Evolutionary conservation across 306 rosid genomes (phyloP).

Genomic region (Calophaca sinica): DNA sequence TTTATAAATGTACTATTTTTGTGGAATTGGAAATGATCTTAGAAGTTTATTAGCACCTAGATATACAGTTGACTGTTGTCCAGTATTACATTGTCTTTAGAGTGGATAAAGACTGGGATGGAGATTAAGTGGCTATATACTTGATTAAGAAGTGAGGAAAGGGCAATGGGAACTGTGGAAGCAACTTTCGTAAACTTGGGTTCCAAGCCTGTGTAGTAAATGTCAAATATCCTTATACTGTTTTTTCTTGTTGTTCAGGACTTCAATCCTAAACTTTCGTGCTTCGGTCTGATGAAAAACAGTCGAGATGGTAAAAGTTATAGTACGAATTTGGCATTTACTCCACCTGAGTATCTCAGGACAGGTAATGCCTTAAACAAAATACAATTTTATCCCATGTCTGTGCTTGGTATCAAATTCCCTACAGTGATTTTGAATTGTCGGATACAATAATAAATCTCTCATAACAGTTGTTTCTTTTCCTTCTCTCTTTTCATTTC

Average conservation of each 20-base stretch:
- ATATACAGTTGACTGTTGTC: constrained; percentile 6
- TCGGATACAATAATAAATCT: neutral
- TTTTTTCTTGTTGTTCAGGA: constrained; percentile 61
- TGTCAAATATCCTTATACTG: constrained; percentile 13
- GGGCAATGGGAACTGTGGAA: constrained; percentile 21
- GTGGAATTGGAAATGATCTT: neutral
- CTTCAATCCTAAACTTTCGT: constrained; percentile 92
- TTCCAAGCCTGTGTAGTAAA: constrained; percentile 1
- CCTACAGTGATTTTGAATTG: constrained; percentile 12
- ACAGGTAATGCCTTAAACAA: constrained; percentile 63
- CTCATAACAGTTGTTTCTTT: constrained; percentile 19
- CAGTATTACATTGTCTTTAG: neutral
- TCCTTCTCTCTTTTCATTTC: constrained; percentile 24
- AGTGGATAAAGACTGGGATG: neutral
- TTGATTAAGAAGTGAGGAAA: constrained; percentile 9
- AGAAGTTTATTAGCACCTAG: constrained; percentile 4
- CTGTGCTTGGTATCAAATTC: constrained; percentile 30
- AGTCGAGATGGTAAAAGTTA: constrained; percentile 98
- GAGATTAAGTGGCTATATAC: neutral
- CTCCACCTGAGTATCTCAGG: constrained; percentile 93
- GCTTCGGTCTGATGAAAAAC: constrained; percentile 98
- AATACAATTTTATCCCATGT: constrained; percentile 21
- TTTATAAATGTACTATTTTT: constrained; percentile 1
- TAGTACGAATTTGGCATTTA: constrained; percentile 95
- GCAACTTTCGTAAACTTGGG: neutral